Base-by-base conservation (phyloP, 192 early-diverging fungal genomes). In the Polychytrium aggregatum region DNA sequence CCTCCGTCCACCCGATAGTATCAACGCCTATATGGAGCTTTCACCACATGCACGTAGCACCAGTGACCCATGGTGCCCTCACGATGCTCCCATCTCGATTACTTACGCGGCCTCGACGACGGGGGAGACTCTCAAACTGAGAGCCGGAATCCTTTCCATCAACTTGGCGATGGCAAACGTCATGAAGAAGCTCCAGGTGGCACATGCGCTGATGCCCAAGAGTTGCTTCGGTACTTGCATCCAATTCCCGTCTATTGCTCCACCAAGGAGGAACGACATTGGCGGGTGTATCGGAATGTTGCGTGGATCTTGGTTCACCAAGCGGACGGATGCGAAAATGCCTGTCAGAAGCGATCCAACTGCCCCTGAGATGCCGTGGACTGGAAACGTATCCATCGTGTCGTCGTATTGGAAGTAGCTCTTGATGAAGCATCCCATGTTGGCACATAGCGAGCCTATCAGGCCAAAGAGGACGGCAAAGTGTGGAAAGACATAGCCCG, bases 281-380 rank as follows among this genome's bases (percentile, higher is more conserved):
- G 14, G 64, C 65, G 29, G 62, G 57, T 20, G 56, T 24, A 52
- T 82, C 82, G 28, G 76, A 1, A 59, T 72, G 27, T 80, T 79
- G 17, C 91, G 63, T 0, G 55, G 60, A 41, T 77, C 74, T 54
- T 83, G 77, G 44, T n/a, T n/a, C n/a, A n/a, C n/a, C n/a, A n/a
- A n/a, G n/a, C n/a, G n/a, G n/a, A n/a, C n/a, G n/a, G n/a, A n/a
- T n/a, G 88, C 87, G 69, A 95, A 92, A 29, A 92, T 57, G 36
- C 86, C 92, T 11, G 88, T 92, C 31, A 92, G 66, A 41, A 95
- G 38, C 35, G 82, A 79, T 0, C 92, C 92, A 33, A 88, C 71
- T 38, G 79, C 48, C 17, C 90, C 92, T 35, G 87, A 85, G 17
- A 90, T 71, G 37, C 84, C 90, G 55, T 96, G 92, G 11, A 84